Evolutionary conservation across 768 basidiomycete genomes (phyloP).

Genomic region (Mycena pura): DNA sequence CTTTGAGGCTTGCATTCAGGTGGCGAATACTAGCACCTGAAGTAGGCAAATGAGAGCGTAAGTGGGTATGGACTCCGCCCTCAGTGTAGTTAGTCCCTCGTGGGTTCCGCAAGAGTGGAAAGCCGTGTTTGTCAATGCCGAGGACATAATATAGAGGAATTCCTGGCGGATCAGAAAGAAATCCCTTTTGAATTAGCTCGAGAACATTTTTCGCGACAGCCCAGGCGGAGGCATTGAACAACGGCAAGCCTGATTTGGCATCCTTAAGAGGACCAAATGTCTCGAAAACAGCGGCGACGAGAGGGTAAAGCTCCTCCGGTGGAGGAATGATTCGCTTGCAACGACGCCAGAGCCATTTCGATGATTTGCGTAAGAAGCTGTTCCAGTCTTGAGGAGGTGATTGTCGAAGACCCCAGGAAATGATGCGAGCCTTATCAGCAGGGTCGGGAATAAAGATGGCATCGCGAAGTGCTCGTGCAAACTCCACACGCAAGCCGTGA

Average conservation of each 20-base stretch:
- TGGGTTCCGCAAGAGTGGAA: conserved; percentile 35
- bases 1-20: conserved; percentile 29
- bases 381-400: background rate
- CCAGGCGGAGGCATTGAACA: conserved; percentile 13
- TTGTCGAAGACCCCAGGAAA: background rate
- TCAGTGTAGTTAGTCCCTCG: conserved; percentile 43
- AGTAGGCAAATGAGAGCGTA: conserved; percentile 29
- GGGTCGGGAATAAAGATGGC: conserved; percentile 35
- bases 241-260: background rate
- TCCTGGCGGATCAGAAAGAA: conserved; percentile 41
- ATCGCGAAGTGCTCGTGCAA: conserved; percentile 28
- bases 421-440: background rate
- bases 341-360: background rate
- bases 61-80: conserved; percentile 43
- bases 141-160: conserved; percentile 30
- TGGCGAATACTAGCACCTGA: conserved; percentile 32
- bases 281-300: background rate
- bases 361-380: background rate
- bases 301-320: background rate
- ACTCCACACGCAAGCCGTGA: conserved; percentile 34
- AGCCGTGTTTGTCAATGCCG: conserved; percentile 30
- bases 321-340: background rate
- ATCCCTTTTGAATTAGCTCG: conserved; percentile 30
- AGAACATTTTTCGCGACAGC: conserved; percentile 26
- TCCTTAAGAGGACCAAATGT: background rate